A percentile compares a stretch with the other conserved stretches of the same genome.
Evolutionary conservation across 2,329 filamentous ascomycete species (phyloP).

Genomic region (Microascus cirrosus): DNA sequence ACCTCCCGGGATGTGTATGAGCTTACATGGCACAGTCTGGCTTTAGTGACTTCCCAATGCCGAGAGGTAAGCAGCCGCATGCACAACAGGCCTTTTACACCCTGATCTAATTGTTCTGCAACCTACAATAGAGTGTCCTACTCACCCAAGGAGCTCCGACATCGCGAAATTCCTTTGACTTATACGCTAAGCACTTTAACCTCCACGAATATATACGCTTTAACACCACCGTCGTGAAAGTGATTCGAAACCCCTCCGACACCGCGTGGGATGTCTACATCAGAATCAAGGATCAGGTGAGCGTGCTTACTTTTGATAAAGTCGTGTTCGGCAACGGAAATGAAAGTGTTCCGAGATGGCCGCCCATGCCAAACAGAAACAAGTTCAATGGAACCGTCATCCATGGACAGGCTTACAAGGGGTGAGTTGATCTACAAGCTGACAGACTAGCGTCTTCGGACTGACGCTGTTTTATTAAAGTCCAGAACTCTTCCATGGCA

Average conservation of each 20-base stretch:
- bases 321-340: conserved; percentile 19
- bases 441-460: no score
- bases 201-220: conserved; percentile 21
- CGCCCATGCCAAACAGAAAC: no score
- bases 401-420: no score
- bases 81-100: conserved; percentile 14
- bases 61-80: conserved; percentile 21
- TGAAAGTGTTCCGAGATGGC: conserved; percentile 12
- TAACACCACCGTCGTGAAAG: conserved; percentile 16
- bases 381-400: no score
- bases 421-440: no score
- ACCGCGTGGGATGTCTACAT: conserved; percentile 21
- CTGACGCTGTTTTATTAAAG: no score
- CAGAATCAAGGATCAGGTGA: conserved; percentile 11
- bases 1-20: conserved; percentile 17
- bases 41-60: conserved; percentile 29
- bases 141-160: no score
- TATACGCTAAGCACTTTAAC: conserved; percentile 16
- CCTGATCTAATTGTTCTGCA: no score
- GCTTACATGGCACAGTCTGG: conserved; percentile 26
- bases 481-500: conserved; percentile 14
- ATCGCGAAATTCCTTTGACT: no score
- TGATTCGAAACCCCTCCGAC: conserved; percentile 14
- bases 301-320: conserved; percentile 19
- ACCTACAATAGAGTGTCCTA: no score